These are phyloP conservation scores for Panicum hallii DNA, from an alignment of 202 grass and related monocot species.

Conservation along the genomic window DNA sequence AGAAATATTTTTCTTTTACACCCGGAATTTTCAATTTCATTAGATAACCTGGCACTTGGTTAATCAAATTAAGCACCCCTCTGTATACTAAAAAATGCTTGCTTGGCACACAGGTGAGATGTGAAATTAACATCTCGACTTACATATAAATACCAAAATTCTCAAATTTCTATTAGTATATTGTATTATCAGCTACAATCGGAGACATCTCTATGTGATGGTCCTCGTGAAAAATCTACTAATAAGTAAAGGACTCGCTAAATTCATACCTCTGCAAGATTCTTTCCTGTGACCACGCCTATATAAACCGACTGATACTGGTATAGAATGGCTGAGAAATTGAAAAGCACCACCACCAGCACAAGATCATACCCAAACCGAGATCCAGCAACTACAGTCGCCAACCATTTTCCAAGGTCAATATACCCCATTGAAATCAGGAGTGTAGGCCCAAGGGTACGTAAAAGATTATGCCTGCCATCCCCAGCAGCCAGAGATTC, in stretches of 20 bases:
- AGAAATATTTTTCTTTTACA: neutral
- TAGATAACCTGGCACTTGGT: neutral
- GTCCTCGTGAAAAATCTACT: neutral
- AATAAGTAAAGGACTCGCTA: neutral
- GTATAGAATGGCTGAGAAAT: slow-evolving; percentile 70
- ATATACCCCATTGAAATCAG: slow-evolving; percentile 83
- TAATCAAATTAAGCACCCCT: neutral
- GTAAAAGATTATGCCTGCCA: slow-evolving; percentile 46
- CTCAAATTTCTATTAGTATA: neutral
- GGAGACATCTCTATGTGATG: too few species aligned
- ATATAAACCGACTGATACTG: slow-evolving; percentile 74
- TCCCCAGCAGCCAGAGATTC: slow-evolving; percentile 46
- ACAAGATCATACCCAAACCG: slow-evolving; percentile 85
- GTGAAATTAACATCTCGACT: neutral
- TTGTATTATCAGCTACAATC: neutral
- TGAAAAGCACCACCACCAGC: slow-evolving; percentile 78
- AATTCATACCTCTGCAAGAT: slow-evolving; percentile 70
- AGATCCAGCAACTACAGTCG: slow-evolving; percentile 59
- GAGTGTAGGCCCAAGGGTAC: slow-evolving; percentile 64
- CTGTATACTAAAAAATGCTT: neutral
- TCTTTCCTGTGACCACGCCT: slow-evolving; percentile 73
- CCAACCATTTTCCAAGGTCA: slow-evolving; percentile 88
- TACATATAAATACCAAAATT: neutral
- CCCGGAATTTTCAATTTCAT: neutral
- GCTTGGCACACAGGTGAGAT: neutral